phyloP scores from a whole-genome alignment of 306 rosid genomes.

The Acacia acuminata region DNA sequence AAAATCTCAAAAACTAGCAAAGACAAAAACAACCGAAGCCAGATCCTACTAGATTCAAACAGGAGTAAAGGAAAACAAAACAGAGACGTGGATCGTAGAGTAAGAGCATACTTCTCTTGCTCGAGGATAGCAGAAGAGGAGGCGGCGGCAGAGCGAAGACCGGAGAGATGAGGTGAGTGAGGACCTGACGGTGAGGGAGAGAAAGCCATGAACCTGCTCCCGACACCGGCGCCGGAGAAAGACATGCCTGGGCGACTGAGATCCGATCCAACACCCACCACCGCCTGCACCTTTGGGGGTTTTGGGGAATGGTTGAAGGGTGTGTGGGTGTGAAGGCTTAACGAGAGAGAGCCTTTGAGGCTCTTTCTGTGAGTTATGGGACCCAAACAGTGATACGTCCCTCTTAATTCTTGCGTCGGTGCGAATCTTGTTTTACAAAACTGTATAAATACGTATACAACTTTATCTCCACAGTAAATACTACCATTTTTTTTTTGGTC shows the following conservation, averaged over 20 bases:
- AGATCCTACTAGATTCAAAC: neutral
- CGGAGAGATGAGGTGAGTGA: slow-evolving; percentile 55
- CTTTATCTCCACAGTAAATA: neutral
- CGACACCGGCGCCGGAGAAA: slow-evolving; percentile 44
- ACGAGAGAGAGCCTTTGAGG: neutral
- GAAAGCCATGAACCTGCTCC: slow-evolving; percentile 76
- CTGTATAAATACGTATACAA: neutral
- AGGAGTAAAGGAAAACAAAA: neutral
- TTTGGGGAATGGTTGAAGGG: neutral
- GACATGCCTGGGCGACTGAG: slow-evolving; percentile 38
- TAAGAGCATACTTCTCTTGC: slow-evolving; percentile 66
- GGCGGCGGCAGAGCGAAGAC: slow-evolving; percentile 78
- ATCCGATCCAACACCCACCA: neutral
- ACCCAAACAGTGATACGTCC: neutral
- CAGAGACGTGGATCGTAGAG: slow-evolving; percentile 29
- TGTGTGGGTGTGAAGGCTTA: neutral
- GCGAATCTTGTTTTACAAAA: neutral
- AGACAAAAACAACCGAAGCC: neutral
- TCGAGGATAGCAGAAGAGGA: slow-evolving; percentile 67
- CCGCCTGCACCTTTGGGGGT: neutral
- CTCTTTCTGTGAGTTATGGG: neutral
- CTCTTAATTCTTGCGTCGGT: neutral
- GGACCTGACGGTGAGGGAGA: slow-evolving; percentile 84
- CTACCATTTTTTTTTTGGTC: too few species aligned
- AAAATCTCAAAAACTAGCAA: neutral